These are phyloP conservation scores for Pelargonium cotyledonis DNA, from an alignment of 441 rosid species.

Conservation along the genomic window DNA sequence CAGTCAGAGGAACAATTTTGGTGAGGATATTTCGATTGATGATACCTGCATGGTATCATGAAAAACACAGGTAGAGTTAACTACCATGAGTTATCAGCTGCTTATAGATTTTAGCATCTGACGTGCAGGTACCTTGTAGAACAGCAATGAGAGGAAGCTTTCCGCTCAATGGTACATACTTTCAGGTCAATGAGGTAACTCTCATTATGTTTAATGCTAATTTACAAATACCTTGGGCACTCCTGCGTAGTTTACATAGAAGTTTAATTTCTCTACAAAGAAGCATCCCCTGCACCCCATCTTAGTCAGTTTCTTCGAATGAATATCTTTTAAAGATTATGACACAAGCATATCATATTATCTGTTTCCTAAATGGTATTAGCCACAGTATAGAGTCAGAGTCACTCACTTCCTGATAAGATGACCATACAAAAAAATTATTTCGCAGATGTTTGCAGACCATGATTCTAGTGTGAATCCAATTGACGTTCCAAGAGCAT, in stretches of 20 bases:
- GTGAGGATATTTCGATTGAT: slow-evolving; percentile 25
- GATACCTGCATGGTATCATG: slow-evolving; percentile 10
- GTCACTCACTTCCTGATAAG: slow-evolving; percentile 12
- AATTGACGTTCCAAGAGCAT: slow-evolving; percentile 67
- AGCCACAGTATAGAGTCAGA: slow-evolving; percentile 3
- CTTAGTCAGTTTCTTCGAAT: slow-evolving; percentile 9
- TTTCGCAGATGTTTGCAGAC: slow-evolving; percentile 84
- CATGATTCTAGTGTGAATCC: slow-evolving; percentile 79
- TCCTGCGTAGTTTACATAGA: neutral
- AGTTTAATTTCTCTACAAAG: neutral
- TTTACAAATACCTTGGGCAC: neutral
- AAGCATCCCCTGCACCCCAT: neutral
- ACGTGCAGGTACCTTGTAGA: slow-evolving; percentile 83
- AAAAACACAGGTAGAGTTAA: slow-evolving; percentile 11
- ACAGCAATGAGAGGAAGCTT: slow-evolving; percentile 97
- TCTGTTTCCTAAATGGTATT: neutral
- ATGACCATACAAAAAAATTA: slow-evolving; percentile 18
- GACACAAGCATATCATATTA: neutral
- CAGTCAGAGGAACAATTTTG: slow-evolving; percentile 53
- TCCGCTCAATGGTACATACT: slow-evolving; percentile 93
- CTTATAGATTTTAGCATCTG: slow-evolving; percentile 23
- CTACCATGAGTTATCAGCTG: slow-evolving; percentile 15
- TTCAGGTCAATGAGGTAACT: slow-evolving; percentile 88
- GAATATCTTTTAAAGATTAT: neutral
- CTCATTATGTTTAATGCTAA: slow-evolving; percentile 12